Evolutionary conservation across 106 monocot genomes (phyloP), one percentile per base, ranked within the genome.

Genomic region (Acorus gramineus): DNA sequence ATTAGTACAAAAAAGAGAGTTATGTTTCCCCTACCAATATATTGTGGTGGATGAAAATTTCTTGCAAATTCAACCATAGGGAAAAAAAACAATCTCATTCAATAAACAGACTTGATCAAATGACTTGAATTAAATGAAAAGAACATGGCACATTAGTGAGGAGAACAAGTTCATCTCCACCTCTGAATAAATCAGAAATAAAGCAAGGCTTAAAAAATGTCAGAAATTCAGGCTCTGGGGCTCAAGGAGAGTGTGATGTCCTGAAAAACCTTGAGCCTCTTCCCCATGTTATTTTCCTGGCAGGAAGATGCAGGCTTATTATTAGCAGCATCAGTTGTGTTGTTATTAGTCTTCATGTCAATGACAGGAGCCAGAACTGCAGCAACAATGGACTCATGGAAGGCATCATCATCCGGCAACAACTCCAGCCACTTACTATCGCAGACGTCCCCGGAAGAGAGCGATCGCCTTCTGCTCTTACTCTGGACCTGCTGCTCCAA

Each of bases 241-340:
- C 68, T 57, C 14, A 58, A 10, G n/a, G 59, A 61, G 42, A 64
- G 67, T 3, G 75, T 72, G 12, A 87, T 90, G 53, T 96, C 96
- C 58, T 81, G 66, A 61, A 91, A 91, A 9, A 87, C 82, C 77
- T 79, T 83, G 3, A 91, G 77, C 76, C 90, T 87, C 82, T 92
- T 85, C 52, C 84, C 90, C 57, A 73, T 73, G 60, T 92, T 86
- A 68, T 68, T 76, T 60, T 68, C 86, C 28, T 28, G 28, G 28
- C 28, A 28, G 7, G 47, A 28, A 59, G 79, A 56, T 47, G 76
- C 71, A 0, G 68, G 68, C 11, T 73, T 73, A 46, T 47, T 68
- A 66, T 60, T 11, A n/a, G 7, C 50, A 7, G 53, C 51, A 11
- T 7, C 9, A 3, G 10, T 4, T 11, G 8, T 2, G 9, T 14